Evolutionary conservation across 2,329 filamentous ascomycete species (phyloP), one percentile per base, ranked within the genome.

Genomic region (Beauveria bassiana): DNA sequence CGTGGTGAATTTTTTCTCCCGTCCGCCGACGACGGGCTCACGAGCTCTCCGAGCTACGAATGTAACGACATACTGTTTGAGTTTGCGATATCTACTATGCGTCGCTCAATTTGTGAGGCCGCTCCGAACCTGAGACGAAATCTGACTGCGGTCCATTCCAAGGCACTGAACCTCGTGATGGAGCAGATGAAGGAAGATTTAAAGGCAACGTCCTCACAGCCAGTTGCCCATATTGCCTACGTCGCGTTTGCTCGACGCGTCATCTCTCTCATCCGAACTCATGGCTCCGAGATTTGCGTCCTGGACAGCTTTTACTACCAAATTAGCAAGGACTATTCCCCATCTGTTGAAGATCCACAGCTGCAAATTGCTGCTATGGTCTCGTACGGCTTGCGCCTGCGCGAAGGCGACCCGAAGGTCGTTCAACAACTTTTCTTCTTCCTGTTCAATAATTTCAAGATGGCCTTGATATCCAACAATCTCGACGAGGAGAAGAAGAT

Each of bases 271-370:
- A 81, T 86, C 66, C 78, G 79, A 67, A 79, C 81, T 0, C 77
- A 85, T 65, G 80, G 77, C 5, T 72, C 77, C 26, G 81, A 83
- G 52, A 76, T 86, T 43, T 83, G 81, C 68, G 70, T 74, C 1
- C 73, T 86, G 4, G 81, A 86, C 66, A 69, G 73, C 2, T 86
- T 81, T 68, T 86, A 82, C 70, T 82, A 81, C 62, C 79, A 82
- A 62, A 80, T 83, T 66, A 83, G 76, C 68, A 75, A 73, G 43
- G 81, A 82, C 61, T 86, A 84, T 69, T 80, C 78, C 3, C 83
- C 83, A 3, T 78, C 83, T 0, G 67, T 72, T 14, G 77, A 84
- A 60, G 83, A 86, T 51, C 83, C 83, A 2, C 77, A 81, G 43
- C 74, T 86, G 5, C 82, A 84, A 63, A 77, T 81, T 26, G 82